Base-by-base conservation (phyloP, 2,329 filamentous ascomycete genomes). In the Hymenotorrendiella dingleyae region DNA sequence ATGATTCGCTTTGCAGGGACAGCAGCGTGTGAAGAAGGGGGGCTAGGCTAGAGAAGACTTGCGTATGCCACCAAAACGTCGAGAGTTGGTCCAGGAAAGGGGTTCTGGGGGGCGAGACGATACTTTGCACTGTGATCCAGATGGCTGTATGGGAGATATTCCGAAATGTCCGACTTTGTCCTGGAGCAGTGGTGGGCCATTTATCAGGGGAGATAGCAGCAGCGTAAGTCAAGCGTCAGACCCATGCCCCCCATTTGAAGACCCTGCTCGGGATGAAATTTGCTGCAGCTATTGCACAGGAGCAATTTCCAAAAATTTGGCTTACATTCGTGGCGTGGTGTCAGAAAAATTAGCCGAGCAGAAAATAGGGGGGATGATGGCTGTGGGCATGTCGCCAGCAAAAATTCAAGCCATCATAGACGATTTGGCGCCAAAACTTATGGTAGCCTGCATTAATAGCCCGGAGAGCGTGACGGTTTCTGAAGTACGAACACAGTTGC, bases 341-440 rank as follows among this genome's bases (percentile, higher is more conserved):
- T 43, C 27, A 12, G 60, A 12, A 5, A 27, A 45, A 19, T n/a
- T 27, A 30, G 7, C 28, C 7, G 6, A 5, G 11, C 4, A 17
- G 17, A 16, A 9, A 35, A 37, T 29, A 32, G 74, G 73, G 0
- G 59, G 65, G 9, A 79, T 78, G 76, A 64, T 76, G 52, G 74
- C 74, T 1, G 70, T 76, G 1, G 74, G 51, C 28, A 19, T 49
- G 2, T 19, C 20, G 54, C 54, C 2, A 51, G 48, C 10, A 42
- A 60, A 3, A 6, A 45, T 39, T 4, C 12, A 38, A 3, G 21
- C 26, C 7, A 39, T n/a, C 8, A 17, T 28, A 10, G 33, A 32
- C 3, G 26, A n/a, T 27, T 11, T 29, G 7, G 11, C 3, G 21
- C n/a, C 14, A 33, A 57, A 58, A 1, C 53, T 50, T 4, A 55